Conservation (phyloP, 495 filamentous ascomycete species). For the Oidiodendron maius region DNA sequence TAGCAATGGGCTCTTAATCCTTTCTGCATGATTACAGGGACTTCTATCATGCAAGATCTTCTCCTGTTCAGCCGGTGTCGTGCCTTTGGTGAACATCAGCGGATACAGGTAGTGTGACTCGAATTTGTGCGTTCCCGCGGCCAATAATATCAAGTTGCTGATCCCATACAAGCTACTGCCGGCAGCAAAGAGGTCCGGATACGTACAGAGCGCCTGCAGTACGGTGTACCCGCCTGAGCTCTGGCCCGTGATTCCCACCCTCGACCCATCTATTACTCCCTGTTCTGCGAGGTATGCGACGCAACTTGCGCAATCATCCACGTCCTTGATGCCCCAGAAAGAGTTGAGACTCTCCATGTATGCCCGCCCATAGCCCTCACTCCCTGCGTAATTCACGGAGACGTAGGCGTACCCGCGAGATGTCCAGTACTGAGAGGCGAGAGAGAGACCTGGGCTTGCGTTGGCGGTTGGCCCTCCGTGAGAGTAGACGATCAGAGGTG, state of each 20-base stretch:
- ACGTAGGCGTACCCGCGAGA: slow-evolving; percentile 44
- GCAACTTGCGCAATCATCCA: slow-evolving; percentile 37
- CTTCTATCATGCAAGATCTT: slow-evolving; percentile 32
- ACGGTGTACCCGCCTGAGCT: slow-evolving; percentile 45
- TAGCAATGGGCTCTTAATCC: slow-evolving; percentile 22
- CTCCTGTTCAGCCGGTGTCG: slow-evolving; percentile 29
- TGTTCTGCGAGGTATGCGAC: slow-evolving; percentile 31
- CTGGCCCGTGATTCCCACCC: slow-evolving; percentile 39
- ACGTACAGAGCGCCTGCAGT: slow-evolving; percentile 31
- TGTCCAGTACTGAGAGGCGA: slow-evolving; percentile 43
- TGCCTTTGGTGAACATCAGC: slow-evolving; percentile 28
- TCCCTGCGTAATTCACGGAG: slow-evolving; percentile 43
- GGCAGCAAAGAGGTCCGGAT: slow-evolving; percentile 30
- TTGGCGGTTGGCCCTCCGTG: slow-evolving; percentile 45
- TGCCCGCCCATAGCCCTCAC: slow-evolving; percentile 39
- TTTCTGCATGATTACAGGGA: slow-evolving; percentile 36
- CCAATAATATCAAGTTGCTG: slow-evolving; percentile 34
- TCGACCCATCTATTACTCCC: slow-evolving; percentile 27
- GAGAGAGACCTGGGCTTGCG: slow-evolving; percentile 24
- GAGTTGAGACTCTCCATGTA: slow-evolving; percentile 39
- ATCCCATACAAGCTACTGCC: slow-evolving; percentile 41
- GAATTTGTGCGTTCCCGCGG: slow-evolving; percentile 44
- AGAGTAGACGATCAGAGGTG: slow-evolving; percentile 37
- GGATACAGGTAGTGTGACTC: slow-evolving; percentile 41
- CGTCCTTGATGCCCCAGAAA: slow-evolving; percentile 38